Evolutionary conservation across 2,329 filamentous ascomycete genomes (phyloP).

Genomic region (Camillea tinctor): DNA sequence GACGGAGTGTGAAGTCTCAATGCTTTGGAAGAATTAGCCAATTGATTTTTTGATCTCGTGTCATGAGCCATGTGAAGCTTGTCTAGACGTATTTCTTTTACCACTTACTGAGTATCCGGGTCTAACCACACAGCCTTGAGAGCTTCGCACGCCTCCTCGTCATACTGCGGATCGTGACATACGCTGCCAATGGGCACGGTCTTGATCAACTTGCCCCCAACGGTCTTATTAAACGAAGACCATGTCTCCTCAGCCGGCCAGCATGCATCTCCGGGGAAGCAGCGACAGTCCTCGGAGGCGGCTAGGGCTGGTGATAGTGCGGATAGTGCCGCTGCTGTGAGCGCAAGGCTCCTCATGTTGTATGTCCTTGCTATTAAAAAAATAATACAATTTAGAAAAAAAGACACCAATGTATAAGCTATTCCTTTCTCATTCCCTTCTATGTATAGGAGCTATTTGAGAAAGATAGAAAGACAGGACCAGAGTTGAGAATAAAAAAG

Average conservation of each 20-base stretch:
- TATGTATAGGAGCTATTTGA: neutral
- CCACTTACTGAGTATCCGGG: conserved; percentile 44
- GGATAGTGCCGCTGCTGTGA: conserved; percentile 1
- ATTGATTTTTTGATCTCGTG: neutral
- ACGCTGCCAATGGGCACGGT: conserved; percentile 50
- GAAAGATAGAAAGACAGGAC: neutral
- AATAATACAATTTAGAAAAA: neutral
- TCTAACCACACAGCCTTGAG: conserved; percentile 44
- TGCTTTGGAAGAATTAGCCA: conserved; percentile 11
- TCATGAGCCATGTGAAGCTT: neutral
- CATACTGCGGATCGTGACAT: conserved; percentile 50
- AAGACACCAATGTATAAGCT: neutral
- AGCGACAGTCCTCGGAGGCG: conserved; percentile 38
- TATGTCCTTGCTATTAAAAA: neutral
- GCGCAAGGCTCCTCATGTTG: neutral
- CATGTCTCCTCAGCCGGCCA: conserved; percentile 51
- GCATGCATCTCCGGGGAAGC: conserved; percentile 49
- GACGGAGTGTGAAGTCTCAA: conserved; percentile 29
- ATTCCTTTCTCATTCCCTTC: neutral
- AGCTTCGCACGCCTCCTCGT: conserved; percentile 42
- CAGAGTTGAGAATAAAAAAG: neutral
- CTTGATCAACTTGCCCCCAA: conserved; percentile 49
- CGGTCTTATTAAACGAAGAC: conserved; percentile 48
- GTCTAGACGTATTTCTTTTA: neutral
- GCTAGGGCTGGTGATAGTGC: neutral